Evolutionary conservation across 371 early-diverging fungal genomes (phyloP).

Genomic region (Syncephalastrum sp.): DNA sequence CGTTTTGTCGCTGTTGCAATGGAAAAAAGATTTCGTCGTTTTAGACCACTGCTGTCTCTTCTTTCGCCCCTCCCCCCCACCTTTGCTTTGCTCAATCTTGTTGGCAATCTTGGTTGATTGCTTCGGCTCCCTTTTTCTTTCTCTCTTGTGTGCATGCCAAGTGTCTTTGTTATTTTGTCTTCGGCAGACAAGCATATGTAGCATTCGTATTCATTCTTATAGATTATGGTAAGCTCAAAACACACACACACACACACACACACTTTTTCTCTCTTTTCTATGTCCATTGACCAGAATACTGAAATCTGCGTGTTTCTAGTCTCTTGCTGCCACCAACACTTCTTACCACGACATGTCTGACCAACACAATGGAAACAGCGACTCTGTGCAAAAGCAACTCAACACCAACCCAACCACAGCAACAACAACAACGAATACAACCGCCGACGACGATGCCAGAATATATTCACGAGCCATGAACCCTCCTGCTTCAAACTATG

Average conservation of each 20-base stretch:
- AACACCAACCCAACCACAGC: background rate
- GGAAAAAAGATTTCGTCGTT: too few relatives aligned
- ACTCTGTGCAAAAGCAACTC: background rate
- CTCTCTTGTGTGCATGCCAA: too few relatives aligned
- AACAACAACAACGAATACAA: constrained; percentile 2
- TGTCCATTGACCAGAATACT: background rate
- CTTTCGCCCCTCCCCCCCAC: too few relatives aligned
- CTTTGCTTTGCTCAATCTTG: too few relatives aligned
- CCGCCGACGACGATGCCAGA: too few relatives aligned
- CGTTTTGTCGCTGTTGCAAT: too few relatives aligned
- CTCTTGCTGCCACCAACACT: constrained; percentile 10
- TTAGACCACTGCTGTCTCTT: too few relatives aligned
- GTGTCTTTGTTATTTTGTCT: too few relatives aligned
- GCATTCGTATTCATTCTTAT: background rate
- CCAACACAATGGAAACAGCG: constrained; percentile 7
- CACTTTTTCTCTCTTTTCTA: background rate
- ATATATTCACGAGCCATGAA: background rate
- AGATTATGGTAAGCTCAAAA: constrained; percentile 8
- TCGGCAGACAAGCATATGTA: background rate
- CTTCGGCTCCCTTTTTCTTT: too few relatives aligned
- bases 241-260: too few relatives aligned
- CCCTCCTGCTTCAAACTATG: background rate
- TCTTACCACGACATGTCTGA: constrained; percentile 11
- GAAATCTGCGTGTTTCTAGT: background rate
- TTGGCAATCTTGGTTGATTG: too few relatives aligned